phyloP scores from a whole-genome alignment of 139 green algal species.

The Chlorella sorokiniana region DNA sequence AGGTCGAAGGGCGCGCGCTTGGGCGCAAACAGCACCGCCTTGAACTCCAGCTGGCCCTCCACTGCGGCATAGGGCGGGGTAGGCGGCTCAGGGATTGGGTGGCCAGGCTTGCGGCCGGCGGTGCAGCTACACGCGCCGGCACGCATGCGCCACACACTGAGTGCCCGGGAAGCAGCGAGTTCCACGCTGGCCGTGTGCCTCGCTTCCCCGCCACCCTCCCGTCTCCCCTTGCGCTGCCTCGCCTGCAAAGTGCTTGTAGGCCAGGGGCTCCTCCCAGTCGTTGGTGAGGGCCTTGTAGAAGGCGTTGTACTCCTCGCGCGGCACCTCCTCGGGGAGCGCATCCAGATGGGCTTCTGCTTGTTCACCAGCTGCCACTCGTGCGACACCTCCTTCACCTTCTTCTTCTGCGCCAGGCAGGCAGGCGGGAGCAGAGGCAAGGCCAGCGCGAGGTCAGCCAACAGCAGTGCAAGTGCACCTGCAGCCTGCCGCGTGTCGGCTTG shows the following conservation, averaged over 20 bases:
- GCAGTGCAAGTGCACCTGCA: background rate
- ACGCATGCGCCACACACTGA: too few species aligned
- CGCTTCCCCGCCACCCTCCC: too few species aligned
- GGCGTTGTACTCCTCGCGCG: constrained; percentile 61
- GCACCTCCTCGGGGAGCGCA: constrained; percentile 77
- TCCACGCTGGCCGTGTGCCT: too few species aligned
- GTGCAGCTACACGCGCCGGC: too few species aligned
- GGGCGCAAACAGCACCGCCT: constrained; percentile 92
- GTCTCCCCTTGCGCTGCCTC: too few species aligned
- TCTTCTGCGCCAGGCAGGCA: constrained; percentile 54
- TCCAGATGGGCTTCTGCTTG: constrained; percentile 99
- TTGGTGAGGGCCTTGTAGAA: constrained; percentile 87
- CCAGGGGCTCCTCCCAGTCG: constrained; percentile 98
- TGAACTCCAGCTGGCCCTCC: constrained; percentile 99
- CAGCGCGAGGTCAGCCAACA: background rate
- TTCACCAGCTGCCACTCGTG: constrained; percentile 99
- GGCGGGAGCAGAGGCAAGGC: background rate
- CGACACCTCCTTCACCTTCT: constrained; percentile 94
- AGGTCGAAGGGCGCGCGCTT: constrained; percentile 98
- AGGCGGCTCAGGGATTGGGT: background rate
- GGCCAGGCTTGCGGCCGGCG: too few species aligned
- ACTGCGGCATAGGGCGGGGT: background rate
- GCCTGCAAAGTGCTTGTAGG: constrained; percentile 97
- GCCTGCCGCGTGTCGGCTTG: too few species aligned
- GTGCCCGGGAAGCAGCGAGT: too few species aligned